phyloP scores from a whole-genome alignment of 116 monocot species.

The Thalassia testudinum region DNA sequence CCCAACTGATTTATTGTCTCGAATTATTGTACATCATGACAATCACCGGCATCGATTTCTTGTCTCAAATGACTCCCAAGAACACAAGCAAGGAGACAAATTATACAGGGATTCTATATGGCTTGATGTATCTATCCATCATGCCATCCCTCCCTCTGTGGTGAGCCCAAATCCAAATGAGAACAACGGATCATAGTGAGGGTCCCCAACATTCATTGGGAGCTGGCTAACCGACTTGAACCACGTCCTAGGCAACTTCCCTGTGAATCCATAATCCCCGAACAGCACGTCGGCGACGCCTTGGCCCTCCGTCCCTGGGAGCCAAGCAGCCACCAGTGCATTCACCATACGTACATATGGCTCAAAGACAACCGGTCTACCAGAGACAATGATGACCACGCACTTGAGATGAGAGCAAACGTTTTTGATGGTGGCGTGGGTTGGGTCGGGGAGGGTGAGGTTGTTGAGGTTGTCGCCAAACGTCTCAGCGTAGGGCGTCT shows the following conservation, averaged over 20 bases:
- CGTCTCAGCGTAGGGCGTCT: constrained; percentile 22
- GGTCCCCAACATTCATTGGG: constrained; percentile 16
- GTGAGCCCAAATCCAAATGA: constrained; percentile 9
- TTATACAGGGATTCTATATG: too few relatives aligned
- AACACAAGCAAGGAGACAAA: too few relatives aligned
- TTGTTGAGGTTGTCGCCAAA: constrained; percentile 11
- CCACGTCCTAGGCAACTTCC: constrained; percentile 10
- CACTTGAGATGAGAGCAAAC: constrained; percentile 15
- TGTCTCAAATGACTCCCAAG: too few relatives aligned
- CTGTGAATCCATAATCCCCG: too few relatives aligned
- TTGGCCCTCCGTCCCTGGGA: constrained; percentile 17
- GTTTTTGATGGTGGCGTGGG: constrained; percentile 6
- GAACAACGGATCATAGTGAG: constrained; percentile 14
- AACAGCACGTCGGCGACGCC: constrained; percentile 16
- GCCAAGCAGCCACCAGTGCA: constrained; percentile 25
- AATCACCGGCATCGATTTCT: too few relatives aligned
- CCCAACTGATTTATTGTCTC: too few relatives aligned
- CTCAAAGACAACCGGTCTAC: constrained; percentile 14
- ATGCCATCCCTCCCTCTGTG: too few relatives aligned
- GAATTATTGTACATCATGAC: too few relatives aligned
- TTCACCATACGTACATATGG: constrained; percentile 5
- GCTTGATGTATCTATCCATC: too few relatives aligned
- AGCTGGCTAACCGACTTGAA: constrained; percentile 14
- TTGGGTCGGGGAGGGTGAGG: constrained; percentile 4
- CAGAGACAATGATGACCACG: constrained; percentile 11